Conservation (phyloP, 768 basidiomycete species). For the Galerina sulciceps region DNA sequence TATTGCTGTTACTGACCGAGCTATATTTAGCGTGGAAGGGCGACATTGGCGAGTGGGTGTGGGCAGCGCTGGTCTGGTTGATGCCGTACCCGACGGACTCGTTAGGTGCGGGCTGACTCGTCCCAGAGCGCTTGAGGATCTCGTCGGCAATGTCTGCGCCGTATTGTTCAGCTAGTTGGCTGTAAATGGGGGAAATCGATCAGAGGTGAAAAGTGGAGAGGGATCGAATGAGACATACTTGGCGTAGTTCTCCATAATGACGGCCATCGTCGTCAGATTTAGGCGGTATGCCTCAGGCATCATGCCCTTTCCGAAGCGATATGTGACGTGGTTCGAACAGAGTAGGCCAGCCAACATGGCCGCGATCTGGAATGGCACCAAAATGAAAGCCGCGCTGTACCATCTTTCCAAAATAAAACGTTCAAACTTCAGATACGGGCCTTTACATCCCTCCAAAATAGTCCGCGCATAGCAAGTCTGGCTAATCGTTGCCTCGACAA, state of each 20-base stretch:
- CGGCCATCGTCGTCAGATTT: conserved; percentile 70
- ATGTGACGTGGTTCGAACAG: conserved; percentile 84
- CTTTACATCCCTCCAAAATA: conserved; percentile 76
- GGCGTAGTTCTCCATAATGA: conserved; percentile 85
- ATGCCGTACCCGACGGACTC: not conserved
- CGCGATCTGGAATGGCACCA: conserved; percentile 69
- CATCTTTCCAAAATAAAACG: conserved; percentile 56
- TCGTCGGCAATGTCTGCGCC: conserved; percentile 1
- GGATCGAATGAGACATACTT: conserved; percentile 49
- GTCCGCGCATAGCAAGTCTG: conserved; percentile 76
- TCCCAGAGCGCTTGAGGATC: not conserved
- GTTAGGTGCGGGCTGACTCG: not conserved
- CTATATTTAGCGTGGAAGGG: conserved; percentile 20
- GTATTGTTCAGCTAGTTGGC: conserved; percentile 3
- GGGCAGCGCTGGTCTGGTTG: not conserved
- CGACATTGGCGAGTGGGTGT: conserved; percentile 7
- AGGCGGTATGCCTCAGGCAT: conserved; percentile 84
- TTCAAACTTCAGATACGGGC: conserved; percentile 61
- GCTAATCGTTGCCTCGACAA: conserved; percentile 75
- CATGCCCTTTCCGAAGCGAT: conserved; percentile 87
- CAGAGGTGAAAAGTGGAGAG: not conserved
- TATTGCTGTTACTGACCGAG: not conserved
- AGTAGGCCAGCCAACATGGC: conserved; percentile 69
- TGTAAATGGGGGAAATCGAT: not conserved
- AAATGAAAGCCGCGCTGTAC: conserved; percentile 65